Conservation (phyloP, 129 eudicot species). For the Scalesia atractyloides region DNA sequence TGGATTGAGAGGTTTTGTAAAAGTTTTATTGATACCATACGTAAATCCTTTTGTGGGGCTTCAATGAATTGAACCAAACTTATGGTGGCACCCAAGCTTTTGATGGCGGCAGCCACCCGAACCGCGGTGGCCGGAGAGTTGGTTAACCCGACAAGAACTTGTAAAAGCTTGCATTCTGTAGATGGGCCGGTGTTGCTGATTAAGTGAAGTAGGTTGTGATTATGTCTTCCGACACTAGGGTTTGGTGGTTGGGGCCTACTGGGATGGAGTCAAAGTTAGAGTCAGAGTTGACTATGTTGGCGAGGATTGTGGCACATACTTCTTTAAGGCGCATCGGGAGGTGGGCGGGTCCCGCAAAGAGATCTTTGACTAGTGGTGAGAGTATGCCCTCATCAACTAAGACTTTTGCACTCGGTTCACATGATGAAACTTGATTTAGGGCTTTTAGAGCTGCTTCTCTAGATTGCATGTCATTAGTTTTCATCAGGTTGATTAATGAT, state of each 20-base stretch:
- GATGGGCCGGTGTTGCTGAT: slow-evolving; percentile 94
- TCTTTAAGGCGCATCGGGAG: slow-evolving; percentile 77
- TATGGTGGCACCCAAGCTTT: slow-evolving; percentile 83
- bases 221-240: slow-evolving; percentile 75
- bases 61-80: slow-evolving; percentile 93
- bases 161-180: slow-evolving; percentile 83
- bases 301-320: slow-evolving; percentile 82
- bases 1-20: slow-evolving; percentile 72
- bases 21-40: slow-evolving; percentile 71
- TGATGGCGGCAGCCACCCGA: slow-evolving; percentile 76
- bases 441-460: slow-evolving; percentile 94
- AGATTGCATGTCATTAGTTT: slow-evolving; percentile 51
- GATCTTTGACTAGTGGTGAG: slow-evolving; percentile 82
- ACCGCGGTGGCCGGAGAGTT: slow-evolving; percentile 59
- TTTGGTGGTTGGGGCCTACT: slow-evolving; percentile 68
- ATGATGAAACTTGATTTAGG: slow-evolving; percentile 85
- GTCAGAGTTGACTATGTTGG: slow-evolving; percentile 76
- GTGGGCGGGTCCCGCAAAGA: slow-evolving; percentile 59
- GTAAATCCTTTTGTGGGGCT: slow-evolving; percentile 79
- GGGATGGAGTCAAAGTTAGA: slow-evolving; percentile 65
- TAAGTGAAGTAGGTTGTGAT: slow-evolving; percentile 76
- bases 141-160: slow-evolving; percentile 89
- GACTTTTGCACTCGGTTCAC: slow-evolving; percentile 73
- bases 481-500: slow-evolving; percentile 73
- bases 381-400: slow-evolving; percentile 79